Conservation (phyloP, 2,329 filamentous ascomycete genomes). For the Dactylonectria macrodidyma region DNA sequence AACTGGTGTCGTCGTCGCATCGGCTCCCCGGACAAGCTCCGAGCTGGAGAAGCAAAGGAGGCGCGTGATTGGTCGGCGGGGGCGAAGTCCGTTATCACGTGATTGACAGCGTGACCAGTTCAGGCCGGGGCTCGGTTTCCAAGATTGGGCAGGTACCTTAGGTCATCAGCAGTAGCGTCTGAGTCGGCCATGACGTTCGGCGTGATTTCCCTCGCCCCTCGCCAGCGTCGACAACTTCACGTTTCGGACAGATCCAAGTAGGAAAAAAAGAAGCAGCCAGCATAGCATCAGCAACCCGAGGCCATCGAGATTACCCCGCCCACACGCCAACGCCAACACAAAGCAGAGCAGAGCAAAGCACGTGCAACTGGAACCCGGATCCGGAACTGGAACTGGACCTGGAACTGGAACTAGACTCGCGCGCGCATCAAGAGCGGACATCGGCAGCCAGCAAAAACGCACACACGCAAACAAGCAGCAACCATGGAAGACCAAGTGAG, state of each 20-base stretch:
- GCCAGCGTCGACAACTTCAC: constrained; percentile 27
- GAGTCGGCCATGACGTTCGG: constrained; percentile 22
- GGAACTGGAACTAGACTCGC: constrained; percentile 23
- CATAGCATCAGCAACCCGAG: constrained; percentile 8
- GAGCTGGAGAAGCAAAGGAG: constrained; percentile 35
- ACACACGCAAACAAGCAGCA: constrained; percentile 16
- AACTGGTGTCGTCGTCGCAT: constrained; percentile 35
- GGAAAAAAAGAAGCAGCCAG: constrained; percentile 9
- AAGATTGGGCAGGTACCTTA: constrained; percentile 24
- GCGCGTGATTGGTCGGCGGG: constrained; percentile 37
- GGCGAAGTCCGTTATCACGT: constrained; percentile 17
- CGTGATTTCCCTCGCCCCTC: constrained; percentile 27
- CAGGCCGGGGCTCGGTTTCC: constrained; percentile 1
- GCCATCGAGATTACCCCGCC: neutral
- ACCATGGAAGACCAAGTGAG: constrained; percentile 48
- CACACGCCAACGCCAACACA: neutral
- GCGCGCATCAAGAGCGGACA: neutral
- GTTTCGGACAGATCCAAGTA: neutral
- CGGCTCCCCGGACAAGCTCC: constrained; percentile 39
- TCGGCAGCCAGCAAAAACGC: constrained; percentile 13
- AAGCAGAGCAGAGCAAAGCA: neutral
- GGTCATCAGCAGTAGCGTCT: constrained; percentile 27
- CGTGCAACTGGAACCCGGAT: neutral
- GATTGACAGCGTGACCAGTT: constrained; percentile 17
- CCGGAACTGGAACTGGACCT: constrained; percentile 16